Percentiles rank a stretch among this genome's conserved stretches.
Conservation (phyloP, 441 rosid genomes). For the Erodium texanum region DNA sequence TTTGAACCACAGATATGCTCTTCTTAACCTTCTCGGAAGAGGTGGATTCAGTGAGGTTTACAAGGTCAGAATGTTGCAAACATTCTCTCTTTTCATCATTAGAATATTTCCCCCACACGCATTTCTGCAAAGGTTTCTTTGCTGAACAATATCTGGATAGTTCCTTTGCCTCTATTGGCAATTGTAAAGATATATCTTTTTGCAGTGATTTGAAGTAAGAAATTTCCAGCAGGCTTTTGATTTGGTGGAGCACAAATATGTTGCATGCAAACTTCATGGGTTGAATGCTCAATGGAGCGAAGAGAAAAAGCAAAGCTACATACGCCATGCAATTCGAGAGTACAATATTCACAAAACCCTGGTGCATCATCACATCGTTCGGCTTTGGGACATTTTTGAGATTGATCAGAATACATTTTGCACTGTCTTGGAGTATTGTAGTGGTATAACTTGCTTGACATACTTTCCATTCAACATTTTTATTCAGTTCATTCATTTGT, state of each 20-base stretch:
- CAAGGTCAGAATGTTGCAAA: slow-evolving; percentile 64
- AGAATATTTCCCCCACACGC: slow-evolving; percentile 18
- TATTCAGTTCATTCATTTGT: slow-evolving; percentile 2
- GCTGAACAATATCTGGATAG: slow-evolving; percentile 19
- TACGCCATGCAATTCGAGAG: slow-evolving; percentile 88
- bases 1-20: slow-evolving; percentile 82
- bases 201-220: slow-evolving; percentile 62
- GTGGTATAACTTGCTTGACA: slow-evolving; percentile 40
- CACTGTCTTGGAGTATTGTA: slow-evolving; percentile 93
- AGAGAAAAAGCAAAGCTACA: slow-evolving; percentile 97
- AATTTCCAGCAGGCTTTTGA: slow-evolving; percentile 94
- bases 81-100: slow-evolving; percentile 19
- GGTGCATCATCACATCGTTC: slow-evolving; percentile 97
- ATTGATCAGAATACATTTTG: slow-evolving; percentile 97
- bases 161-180: slow-evolving; percentile 49
- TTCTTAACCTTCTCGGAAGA: slow-evolving; percentile 92
- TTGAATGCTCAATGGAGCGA: slow-evolving; percentile 99
- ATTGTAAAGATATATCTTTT: slow-evolving; percentile 43
- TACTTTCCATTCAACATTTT: slow-evolving; percentile 7
- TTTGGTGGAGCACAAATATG: slow-evolving; percentile 91
- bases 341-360: slow-evolving; percentile 93
- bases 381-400: slow-evolving; percentile 98
- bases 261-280: slow-evolving; percentile 98
- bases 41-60: slow-evolving; percentile 99
- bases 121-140: slow-evolving; percentile 12